phyloP scores from a whole-genome alignment of 139 green algal genomes.

The Picochlorum costavermella region DNA sequence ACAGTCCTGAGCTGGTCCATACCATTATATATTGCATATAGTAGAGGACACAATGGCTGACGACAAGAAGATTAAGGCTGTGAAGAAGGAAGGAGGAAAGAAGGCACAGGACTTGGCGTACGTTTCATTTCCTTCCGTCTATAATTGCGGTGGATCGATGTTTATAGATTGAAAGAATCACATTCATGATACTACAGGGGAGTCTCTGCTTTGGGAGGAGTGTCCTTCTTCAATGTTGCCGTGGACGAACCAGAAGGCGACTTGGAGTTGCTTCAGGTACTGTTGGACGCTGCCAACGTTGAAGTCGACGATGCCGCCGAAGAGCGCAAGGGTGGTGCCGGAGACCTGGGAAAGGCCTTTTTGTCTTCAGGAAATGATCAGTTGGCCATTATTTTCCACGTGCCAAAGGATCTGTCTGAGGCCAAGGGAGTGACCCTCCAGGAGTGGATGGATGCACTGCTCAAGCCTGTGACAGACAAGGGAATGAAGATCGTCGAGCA shows the following conservation, averaged over 20 bases:
- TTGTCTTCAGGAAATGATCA: slow-evolving; percentile 58
- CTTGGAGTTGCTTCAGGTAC: slow-evolving; percentile 45
- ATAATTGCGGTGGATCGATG: not conserved
- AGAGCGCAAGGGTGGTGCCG: slow-evolving; percentile 71
- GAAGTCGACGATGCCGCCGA: slow-evolving; percentile 65
- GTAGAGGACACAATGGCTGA: slow-evolving; percentile 2
- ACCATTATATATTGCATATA: not conserved
- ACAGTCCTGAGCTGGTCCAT: too few relatives aligned
- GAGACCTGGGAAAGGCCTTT: slow-evolving; percentile 54
- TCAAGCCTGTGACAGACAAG: slow-evolving; percentile 25
- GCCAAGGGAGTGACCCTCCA: slow-evolving; percentile 26
- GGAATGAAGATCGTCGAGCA: slow-evolving; percentile 27
- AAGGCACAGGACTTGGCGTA: slow-evolving; percentile 38
- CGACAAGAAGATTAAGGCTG: slow-evolving; percentile 10
- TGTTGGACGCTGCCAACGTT: slow-evolving; percentile 58
- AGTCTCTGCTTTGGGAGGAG: slow-evolving; percentile 60
- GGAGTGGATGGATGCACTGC: slow-evolving; percentile 32
- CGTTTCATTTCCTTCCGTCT: not conserved
- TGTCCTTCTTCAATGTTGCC: slow-evolving; percentile 69
- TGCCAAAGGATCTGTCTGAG: slow-evolving; percentile 53
- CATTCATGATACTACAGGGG: slow-evolving; percentile 5
- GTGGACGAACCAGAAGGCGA: slow-evolving; percentile 57
- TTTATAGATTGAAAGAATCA: too few relatives aligned
- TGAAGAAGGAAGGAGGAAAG: slow-evolving; percentile 50
- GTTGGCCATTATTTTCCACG: slow-evolving; percentile 55